These are phyloP conservation scores for thale cress (Arabidopsis thaliana) DNA, from an alignment of 345 rosid species.

Conservation along the genomic window TAIR10.1 NC_003076.8:26549001-26549500, in stretches of 20 bases:
- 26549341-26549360: slow-evolving; percentile 76
- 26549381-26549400: slow-evolving; percentile 63
- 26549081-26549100: slow-evolving; percentile 64
- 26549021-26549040: slow-evolving; percentile 71
- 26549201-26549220: slow-evolving; percentile 81
- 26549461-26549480: slow-evolving; percentile 61
- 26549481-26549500: slow-evolving; percentile 50
- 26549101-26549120: slow-evolving; percentile 68
- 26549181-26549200: slow-evolving; percentile 61
- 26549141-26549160: slow-evolving; percentile 61
- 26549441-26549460: slow-evolving; percentile 46
- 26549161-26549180: slow-evolving; percentile 58
- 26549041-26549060: slow-evolving; percentile 75
- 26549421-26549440: slow-evolving; percentile 53
- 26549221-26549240: slow-evolving; percentile 62
- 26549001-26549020: slow-evolving; percentile 75
- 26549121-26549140: slow-evolving; percentile 62
- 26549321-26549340: slow-evolving; percentile 60
- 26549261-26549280: slow-evolving; percentile 54
- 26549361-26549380: slow-evolving; percentile 58
- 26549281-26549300: slow-evolving; percentile 73
- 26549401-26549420: slow-evolving; percentile 74
- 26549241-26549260: slow-evolving; percentile 60
- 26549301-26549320: slow-evolving; percentile 69
- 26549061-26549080: slow-evolving; percentile 67